These are phyloP conservation scores for Saccharomyces uvarum DNA, from an alignment of 1,139 yeast genomes.

Conservation along the genomic window DNA sequence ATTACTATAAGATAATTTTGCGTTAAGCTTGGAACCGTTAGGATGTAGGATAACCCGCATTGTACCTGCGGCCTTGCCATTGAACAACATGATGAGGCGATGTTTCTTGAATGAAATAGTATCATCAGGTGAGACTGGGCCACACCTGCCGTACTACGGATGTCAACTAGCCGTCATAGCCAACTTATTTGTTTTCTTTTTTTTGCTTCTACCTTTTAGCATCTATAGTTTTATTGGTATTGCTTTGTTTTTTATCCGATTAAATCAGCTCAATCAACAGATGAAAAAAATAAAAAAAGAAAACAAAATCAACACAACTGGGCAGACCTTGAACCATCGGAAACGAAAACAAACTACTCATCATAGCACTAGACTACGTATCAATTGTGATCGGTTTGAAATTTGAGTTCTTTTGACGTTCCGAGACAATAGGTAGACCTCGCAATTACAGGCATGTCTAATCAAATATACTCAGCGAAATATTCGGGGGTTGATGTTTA, in stretches of 20 bases:
- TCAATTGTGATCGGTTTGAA: not conserved
- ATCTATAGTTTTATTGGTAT: not conserved
- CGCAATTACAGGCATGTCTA: conserved; percentile 15
- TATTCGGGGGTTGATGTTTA: conserved; percentile 85
- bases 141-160: too few relatives aligned
- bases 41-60: not conserved
- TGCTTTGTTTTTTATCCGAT: not conserved
- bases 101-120: not conserved
- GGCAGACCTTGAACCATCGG: not conserved
- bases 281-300: not conserved
- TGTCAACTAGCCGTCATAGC: not conserved
- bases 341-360: not conserved
- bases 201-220: not conserved
- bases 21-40: not conserved
- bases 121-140: not conserved
- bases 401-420: not conserved
- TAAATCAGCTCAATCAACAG: not conserved
- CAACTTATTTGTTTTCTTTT: not conserved
- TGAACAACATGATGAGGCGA: not conserved
- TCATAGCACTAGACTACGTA: not conserved
- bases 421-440: not conserved
- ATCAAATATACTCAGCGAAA: conserved; percentile 62
- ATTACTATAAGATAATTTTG: not conserved
- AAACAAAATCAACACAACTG: not conserved
- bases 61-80: not conserved